Base-by-base conservation (phyloP, 2,329 filamentous ascomycete species). In the Lasiodiplodia sp. region DNA sequence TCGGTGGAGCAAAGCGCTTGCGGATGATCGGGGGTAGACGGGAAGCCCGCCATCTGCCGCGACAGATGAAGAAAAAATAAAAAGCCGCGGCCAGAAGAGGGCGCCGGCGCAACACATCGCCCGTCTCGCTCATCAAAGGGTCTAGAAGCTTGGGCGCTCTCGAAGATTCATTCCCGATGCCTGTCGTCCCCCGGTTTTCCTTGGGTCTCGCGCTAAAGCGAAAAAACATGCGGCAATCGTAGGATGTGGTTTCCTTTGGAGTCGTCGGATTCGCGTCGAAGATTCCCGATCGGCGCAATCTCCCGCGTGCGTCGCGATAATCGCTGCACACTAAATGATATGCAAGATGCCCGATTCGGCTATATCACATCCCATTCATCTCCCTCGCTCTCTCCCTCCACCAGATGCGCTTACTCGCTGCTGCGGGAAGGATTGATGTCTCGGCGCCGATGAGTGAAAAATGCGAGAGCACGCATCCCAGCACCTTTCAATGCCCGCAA, bases 1-100 rank as follows among this genome's bases (percentile, higher is more conserved):
- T 34, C 37, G 60, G 60, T 64, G 60, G 60, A 52, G 60, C 47
- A 52, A 23, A 64, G 60, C 60, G 60, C 60, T 64, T 64, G 60
- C 47, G 60, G 60, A 64, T 25, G 47, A n/a, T 52, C 44, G 60
- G 60, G 11, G 44, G n/a, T 16, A n/a, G 40, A 34, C 21, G 44
- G 28, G 8, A n/a, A 28, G 25, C 31, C 47, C 47, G n/a, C 18
- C 44, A 47, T 6, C 44, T 47, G 12, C 60, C 47, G 44, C 47
- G 60, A 25, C 60, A 3, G 44, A 47, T n/a, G 44, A 37, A 12
- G 55, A 23, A 34, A 37, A 37, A 34, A 31, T n/a, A 7, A 18
- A 56, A 31, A 12, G 53, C 53, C 25, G 4, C 18, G 44, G 21
- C 49, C 58, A 63, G 58, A 28, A 64, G 47, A 52, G 10, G 23